Base-by-base conservation (phyloP, 1,284 basidiomycete genomes). In the Pseudozyma sp. region DNA sequence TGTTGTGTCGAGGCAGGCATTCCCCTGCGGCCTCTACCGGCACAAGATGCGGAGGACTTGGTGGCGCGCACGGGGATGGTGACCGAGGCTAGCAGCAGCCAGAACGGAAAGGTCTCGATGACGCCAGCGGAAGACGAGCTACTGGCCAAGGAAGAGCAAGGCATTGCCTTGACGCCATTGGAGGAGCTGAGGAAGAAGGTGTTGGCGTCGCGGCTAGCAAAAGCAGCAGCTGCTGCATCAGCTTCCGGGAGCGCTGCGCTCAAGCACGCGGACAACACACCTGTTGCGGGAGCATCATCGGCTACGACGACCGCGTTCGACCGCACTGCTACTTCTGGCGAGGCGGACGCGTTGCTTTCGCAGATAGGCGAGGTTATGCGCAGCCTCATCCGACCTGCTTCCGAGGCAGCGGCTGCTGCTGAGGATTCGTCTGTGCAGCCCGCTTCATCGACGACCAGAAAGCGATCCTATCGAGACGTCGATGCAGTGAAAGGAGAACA, bases 391-490 rank as follows among this genome's bases (percentile, higher is more conserved):
- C 61, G 56, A 46, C 57, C 45, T 30, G 40, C 50, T 1, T 35
- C 46, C 19, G 58, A 54, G n/a, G 7, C 30, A 5, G 7, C 33
- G 13, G 31, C 24, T 13, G 53, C 44, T 24, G 43, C 9, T 9
- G 37, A 39, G 4, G 44, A 33, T 2, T 5, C 39, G 31, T 6
- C 58, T 3, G 16, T 43, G n/a, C 37, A 60, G 5, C 19, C 58
- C 39, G 46, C 40, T 14, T 31, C 54, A 5, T 56, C 62, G 16
- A 10, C 35, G 8, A 37, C 35, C 5, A 44, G 58, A 29, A 74
- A 74, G 59, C 62, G 71, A 40, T 9, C 62, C 0, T 74, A 74
- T 29, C 66, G 56, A 5, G 71, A 74, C 19, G 56, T 74, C 1
- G 71, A 74, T 24, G 66, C 66, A 5, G 62, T 66, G 11, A 59